A percentile compares a stretch with the other conserved stretches of the same genome.
phyloP scores from a whole-genome alignment of 495 filamentous ascomycete genomes.

The Penicillium malachiteum region DNA sequence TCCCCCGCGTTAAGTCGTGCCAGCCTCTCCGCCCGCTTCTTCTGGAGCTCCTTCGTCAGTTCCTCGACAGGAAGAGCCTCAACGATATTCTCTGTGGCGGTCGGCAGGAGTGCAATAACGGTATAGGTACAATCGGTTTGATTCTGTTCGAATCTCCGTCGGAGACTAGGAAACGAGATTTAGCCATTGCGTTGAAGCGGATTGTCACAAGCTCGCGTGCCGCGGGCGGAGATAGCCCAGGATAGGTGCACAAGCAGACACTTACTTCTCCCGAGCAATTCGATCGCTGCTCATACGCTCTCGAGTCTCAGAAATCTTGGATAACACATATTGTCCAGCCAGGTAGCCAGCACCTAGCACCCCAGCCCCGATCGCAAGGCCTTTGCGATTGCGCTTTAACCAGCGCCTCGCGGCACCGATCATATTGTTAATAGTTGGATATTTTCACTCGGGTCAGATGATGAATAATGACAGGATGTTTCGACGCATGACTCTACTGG shows the following conservation, averaged over 20 bases:
- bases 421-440: slow-evolving; percentile 53
- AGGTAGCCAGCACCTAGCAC: slow-evolving; percentile 88
- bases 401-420: slow-evolving; percentile 80
- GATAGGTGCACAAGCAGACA: slow-evolving; percentile 5
- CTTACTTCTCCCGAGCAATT: slow-evolving; percentile 93
- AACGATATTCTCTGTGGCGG: slow-evolving; percentile 83
- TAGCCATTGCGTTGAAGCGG: slow-evolving; percentile 8
- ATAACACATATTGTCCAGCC: slow-evolving; percentile 85
- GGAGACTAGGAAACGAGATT: slow-evolving; percentile 59
- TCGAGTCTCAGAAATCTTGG: slow-evolving; percentile 85
- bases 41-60: slow-evolving; percentile 86
- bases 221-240: neutral
- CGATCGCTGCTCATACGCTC: slow-evolving; percentile 94
- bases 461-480: neutral
- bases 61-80: slow-evolving; percentile 85
- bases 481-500: neutral
- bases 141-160: slow-evolving; percentile 95
- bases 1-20: slow-evolving; percentile 55
- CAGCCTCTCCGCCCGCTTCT: slow-evolving; percentile 80
- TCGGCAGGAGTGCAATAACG: slow-evolving; percentile 92
- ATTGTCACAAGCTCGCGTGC: slow-evolving; percentile 15
- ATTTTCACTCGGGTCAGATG: slow-evolving; percentile 9
- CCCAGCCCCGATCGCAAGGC: slow-evolving; percentile 81
- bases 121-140: slow-evolving; percentile 98
- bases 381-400: slow-evolving; percentile 88